Evolutionary conservation across 2,329 filamentous ascomycete genomes (phyloP).

Genomic region (Calycina herbarum): DNA sequence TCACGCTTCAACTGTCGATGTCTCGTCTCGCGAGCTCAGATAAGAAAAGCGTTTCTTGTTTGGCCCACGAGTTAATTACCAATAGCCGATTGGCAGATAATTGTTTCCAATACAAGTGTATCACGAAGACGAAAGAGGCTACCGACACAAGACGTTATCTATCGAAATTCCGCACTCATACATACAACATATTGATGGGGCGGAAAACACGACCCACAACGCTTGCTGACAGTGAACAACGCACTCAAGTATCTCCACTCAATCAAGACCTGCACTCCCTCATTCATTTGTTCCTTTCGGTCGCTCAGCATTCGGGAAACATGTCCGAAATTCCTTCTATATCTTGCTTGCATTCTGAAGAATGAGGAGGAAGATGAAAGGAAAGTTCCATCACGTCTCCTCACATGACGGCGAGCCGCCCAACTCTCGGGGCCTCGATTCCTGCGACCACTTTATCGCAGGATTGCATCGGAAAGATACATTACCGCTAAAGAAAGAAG

Average conservation of each 20-base stretch:
- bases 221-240: no score
- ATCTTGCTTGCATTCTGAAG: not conserved
- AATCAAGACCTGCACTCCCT: no score
- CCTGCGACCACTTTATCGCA: not conserved
- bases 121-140: not conserved
- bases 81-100: not conserved
- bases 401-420: conserved; percentile 3
- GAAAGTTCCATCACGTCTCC: not conserved
- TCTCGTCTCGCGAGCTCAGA: not conserved
- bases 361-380: no score
- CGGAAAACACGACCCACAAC: no score
- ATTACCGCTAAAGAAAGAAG: no score
- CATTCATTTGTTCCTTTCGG: not conserved
- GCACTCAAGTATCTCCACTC: no score
- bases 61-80: not conserved
- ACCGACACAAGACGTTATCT: not conserved
- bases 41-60: not conserved
- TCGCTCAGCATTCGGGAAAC: not conserved
- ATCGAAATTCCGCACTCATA: not conserved
- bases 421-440: not conserved
- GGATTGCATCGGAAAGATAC: no score
- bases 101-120: not conserved
- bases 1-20: not conserved
- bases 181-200: not conserved
- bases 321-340: no score